Evolutionary conservation across 164 flowering plant species (phyloP), one percentile per base, ranked within the genome.

Genomic region (Pachysandra terminalis): DNA sequence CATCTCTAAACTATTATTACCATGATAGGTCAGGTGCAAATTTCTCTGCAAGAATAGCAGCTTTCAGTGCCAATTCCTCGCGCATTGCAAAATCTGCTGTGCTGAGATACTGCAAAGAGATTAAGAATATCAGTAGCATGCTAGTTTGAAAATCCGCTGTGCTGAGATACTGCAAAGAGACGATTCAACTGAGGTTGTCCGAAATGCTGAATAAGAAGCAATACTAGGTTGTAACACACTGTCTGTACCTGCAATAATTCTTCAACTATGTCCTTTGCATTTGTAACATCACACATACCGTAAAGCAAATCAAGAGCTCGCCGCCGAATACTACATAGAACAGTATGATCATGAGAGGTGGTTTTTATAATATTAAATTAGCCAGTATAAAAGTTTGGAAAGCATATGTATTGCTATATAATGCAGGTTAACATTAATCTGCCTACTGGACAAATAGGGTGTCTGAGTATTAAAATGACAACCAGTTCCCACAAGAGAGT

Each of bases 221-320:
- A 15, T 61, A 37, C 56, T 24, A 23, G 19, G 52, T 60, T 25
- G 35, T 23, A 48, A 53, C 37, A 23, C 3, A 53, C n/a, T 28
- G 0, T 51, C 35, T 23, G 51, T 80, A 96, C 99, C 99, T 96
- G 99, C 81, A 96, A 77, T 60, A 96, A 59, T 79, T 93, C 99
- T 82, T 96, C 99, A 73, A 96, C 99, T 62, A 96, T 96, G 77
- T 96, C 99, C 83, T 96, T 96, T 56, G 99, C 97, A 81, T 96
- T 96, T 60, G 99, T 83, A 73, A 96, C 89, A 79, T 96, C 99
- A 76, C 99, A 96, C 99, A 96, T 93, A 70, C 96, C 98, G 85
- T 96, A 93, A 4, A 96, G 90, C 78, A 96, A 83, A 85, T 96
- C 99, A 80, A 96, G 98, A 73, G 99, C 98, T 65, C 99, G 96